Evolutionary conservation across 495 filamentous ascomycete species (phyloP).

Genomic region (Collariella sp.): DNA sequence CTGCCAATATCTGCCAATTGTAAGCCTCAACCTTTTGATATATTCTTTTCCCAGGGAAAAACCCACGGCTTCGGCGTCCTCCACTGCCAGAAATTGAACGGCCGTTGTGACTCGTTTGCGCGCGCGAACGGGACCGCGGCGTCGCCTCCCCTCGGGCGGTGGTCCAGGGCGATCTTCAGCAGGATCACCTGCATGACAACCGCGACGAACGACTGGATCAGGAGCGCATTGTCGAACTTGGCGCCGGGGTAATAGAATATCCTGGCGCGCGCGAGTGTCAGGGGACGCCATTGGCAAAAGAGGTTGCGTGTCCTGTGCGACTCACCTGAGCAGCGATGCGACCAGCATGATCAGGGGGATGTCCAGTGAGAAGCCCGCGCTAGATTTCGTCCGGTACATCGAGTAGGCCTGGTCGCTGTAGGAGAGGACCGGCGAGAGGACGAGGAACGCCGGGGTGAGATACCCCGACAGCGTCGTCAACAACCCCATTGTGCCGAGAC

Average conservation of each 20-base stretch:
- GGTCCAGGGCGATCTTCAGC: constrained; percentile 81
- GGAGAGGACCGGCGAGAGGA: constrained; percentile 75
- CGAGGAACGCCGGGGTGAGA: constrained; percentile 53
- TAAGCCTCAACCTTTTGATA: constrained; percentile 4
- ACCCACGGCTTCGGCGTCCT: constrained; percentile 65
- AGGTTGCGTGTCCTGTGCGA: background rate
- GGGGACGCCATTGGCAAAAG: background rate
- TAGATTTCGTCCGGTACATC: constrained; percentile 73
- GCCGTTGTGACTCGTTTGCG: constrained; percentile 45
- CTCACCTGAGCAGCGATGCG: constrained; percentile 81
- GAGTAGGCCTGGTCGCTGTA: constrained; percentile 88
- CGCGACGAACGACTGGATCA: constrained; percentile 83
- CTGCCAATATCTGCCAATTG: constrained; percentile 65
- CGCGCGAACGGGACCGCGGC: constrained; percentile 48
- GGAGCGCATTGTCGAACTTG: constrained; percentile 66
- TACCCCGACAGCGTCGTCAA: constrained; percentile 38
- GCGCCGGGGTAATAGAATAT: constrained; percentile 94
- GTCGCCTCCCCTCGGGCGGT: constrained; percentile 64
- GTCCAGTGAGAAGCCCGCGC: constrained; percentile 77
- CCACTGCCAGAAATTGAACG: constrained; percentile 96
- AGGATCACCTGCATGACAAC: constrained; percentile 71
- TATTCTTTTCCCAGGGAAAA: background rate
- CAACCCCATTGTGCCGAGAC: constrained; percentile 38
- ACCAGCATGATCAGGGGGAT: constrained; percentile 98
- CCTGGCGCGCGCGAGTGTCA: constrained; percentile 34